These are phyloP conservation scores for Canavalia gladiata DNA, from an alignment of 306 rosid species.

Conservation along the genomic window DNA sequence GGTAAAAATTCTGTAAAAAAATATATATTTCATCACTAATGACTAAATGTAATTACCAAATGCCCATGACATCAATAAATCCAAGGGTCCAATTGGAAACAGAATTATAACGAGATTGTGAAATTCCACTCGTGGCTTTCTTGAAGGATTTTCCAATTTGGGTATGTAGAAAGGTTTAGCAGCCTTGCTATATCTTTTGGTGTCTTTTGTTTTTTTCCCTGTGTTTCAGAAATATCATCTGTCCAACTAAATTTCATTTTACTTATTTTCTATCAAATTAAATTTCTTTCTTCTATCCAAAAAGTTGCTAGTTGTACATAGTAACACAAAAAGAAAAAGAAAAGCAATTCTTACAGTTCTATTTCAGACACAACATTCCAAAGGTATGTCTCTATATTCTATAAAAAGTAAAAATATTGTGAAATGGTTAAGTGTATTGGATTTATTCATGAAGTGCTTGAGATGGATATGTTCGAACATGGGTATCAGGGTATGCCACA, in stretches of 20 bases:
- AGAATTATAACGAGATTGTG: background rate
- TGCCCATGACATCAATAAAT: conserved; percentile 39
- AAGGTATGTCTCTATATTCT: background rate
- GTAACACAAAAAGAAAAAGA: background rate
- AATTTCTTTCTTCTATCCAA: background rate
- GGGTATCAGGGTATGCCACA: background rate
- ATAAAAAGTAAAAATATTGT: too few relatives aligned
- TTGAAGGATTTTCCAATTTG: background rate
- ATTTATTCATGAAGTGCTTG: too few relatives aligned
- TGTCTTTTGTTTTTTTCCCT: background rate
- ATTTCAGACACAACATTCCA: background rate
- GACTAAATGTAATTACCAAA: conserved; percentile 22
- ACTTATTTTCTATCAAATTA: conserved; percentile 2
- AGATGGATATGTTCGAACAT: too few relatives aligned
- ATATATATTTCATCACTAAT: background rate
- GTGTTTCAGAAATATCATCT: background rate
- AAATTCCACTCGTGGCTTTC: background rate
- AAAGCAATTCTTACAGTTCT: background rate
- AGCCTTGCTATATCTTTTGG: background rate
- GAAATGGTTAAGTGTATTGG: too few relatives aligned
- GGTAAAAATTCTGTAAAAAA: conserved; percentile 31
- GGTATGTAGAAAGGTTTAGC: background rate
- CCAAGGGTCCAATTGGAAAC: background rate
- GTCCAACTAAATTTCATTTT: background rate
- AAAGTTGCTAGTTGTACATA: background rate